Evolutionary conservation across 164 flowering plant genomes (phyloP).

Genomic region (Protea cynaroides): DNA sequence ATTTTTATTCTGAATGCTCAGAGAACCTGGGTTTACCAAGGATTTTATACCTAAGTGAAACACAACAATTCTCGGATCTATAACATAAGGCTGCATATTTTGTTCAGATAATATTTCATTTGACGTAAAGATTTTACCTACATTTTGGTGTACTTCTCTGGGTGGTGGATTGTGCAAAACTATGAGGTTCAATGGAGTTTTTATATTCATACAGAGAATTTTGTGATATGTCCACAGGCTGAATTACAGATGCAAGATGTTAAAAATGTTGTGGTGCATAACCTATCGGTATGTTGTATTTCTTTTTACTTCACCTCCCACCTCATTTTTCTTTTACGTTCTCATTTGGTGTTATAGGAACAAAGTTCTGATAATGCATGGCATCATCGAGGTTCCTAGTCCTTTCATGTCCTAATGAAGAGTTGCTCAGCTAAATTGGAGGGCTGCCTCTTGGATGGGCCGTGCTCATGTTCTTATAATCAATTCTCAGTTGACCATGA

Average conservation of each 20-base stretch:
- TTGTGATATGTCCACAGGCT: slow-evolving; percentile 45
- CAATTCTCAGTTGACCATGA: too few species aligned
- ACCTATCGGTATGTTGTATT: slow-evolving; percentile 66
- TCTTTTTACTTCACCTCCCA: neutral
- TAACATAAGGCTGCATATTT: too few species aligned
- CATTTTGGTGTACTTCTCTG: neutral
- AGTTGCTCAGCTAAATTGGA: neutral
- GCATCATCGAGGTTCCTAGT: neutral
- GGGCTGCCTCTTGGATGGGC: too few species aligned
- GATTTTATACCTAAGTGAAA: neutral
- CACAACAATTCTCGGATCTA: too few species aligned
- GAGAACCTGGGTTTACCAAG: neutral
- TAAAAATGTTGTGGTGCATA: slow-evolving; percentile 80
- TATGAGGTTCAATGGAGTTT: neutral
- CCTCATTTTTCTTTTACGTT: neutral
- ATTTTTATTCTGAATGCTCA: neutral
- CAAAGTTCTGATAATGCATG: neutral
- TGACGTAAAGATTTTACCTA: too few species aligned
- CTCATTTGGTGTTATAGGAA: neutral
- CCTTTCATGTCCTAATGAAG: neutral
- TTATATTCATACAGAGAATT: slow-evolving; percentile 4
- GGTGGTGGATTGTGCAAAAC: neutral
- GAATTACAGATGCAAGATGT: slow-evolving; percentile 92
- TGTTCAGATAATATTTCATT: too few species aligned
- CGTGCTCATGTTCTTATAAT: too few species aligned